phyloP scores from a whole-genome alignment of 106 monocot species.

The Cymbidium sinense region DNA sequence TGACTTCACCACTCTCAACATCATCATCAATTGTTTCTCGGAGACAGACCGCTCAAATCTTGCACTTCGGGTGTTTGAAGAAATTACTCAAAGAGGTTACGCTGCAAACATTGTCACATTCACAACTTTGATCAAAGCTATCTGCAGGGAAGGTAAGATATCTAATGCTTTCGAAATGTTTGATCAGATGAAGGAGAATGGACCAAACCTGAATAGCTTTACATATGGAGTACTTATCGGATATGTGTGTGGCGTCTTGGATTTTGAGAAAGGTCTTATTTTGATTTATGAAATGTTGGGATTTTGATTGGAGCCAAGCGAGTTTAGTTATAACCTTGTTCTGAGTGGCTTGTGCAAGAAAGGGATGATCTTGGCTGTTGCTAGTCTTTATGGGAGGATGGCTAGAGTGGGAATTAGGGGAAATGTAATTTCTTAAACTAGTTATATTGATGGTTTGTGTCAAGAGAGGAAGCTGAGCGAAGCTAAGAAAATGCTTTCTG shows the following conservation, averaged over 20 bases:
- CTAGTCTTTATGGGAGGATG: slow-evolving; percentile 20
- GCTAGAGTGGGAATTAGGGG: slow-evolving; percentile 9
- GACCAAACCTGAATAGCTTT: slow-evolving; percentile 10
- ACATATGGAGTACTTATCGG: slow-evolving; percentile 24
- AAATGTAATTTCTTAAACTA: slow-evolving; percentile 20
- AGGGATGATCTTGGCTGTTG: slow-evolving; percentile 10
- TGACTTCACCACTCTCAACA: slow-evolving; percentile 27
- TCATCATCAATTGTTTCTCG: slow-evolving; percentile 14
- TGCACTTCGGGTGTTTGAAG: slow-evolving; percentile 32
- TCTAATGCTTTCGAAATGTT: slow-evolving; percentile 18
- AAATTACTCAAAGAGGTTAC: slow-evolving; percentile 17
- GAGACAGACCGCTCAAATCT: slow-evolving; percentile 14
- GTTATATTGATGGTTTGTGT: slow-evolving; percentile 18
- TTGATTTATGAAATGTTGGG: slow-evolving; percentile 22
- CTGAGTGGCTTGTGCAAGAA: slow-evolving; percentile 21
- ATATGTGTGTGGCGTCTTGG: background rate
- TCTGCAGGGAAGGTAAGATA: slow-evolving; percentile 9
- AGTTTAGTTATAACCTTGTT: slow-evolving; percentile 16
- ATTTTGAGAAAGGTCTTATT: slow-evolving; percentile 12
- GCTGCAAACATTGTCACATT: slow-evolving; percentile 15
- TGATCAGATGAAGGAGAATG: slow-evolving; percentile 16
- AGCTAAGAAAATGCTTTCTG: slow-evolving; percentile 16
- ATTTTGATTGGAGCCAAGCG: slow-evolving; percentile 14
- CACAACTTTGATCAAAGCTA: slow-evolving; percentile 32
- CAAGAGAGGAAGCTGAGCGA: slow-evolving; percentile 8